phyloP scores from a whole-genome alignment of 805 yeast genomes.

The Scheffersomyces amazonensis region DNA sequence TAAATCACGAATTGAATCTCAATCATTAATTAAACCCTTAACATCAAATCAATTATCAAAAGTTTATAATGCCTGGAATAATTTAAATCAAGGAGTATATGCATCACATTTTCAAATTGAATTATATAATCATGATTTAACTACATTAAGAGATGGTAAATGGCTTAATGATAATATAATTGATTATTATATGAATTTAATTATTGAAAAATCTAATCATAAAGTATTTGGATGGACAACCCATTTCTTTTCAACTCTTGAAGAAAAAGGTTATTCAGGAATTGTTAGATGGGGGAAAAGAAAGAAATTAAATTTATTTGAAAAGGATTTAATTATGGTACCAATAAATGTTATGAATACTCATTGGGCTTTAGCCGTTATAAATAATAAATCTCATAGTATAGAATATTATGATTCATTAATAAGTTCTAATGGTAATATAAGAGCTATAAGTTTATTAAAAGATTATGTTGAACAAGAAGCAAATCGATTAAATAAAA shows the following conservation, averaged over 20 bases:
- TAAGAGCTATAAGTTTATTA: slow-evolving; percentile 42
- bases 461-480: slow-evolving; percentile 67
- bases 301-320: slow-evolving; percentile 45
- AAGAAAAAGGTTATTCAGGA: slow-evolving; percentile 66
- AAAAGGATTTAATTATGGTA: slow-evolving; percentile 64
- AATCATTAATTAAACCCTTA: slow-evolving; percentile 10
- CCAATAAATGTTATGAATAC: slow-evolving; percentile 83
- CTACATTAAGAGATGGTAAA: slow-evolving; percentile 61
- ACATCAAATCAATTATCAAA: slow-evolving; percentile 6
- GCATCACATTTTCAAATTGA: slow-evolving; percentile 43
- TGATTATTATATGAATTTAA: slow-evolving; percentile 68
- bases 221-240: slow-evolving; percentile 75
- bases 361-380: slow-evolving; percentile 90
- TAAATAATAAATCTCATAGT: slow-evolving; percentile 57
- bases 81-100: slow-evolving; percentile 5
- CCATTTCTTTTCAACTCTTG: slow-evolving; percentile 76
- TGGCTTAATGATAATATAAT: slow-evolving; percentile 94
- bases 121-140: slow-evolving; percentile 61
- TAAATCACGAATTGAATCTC: slow-evolving; percentile 10
- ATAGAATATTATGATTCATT: slow-evolving; percentile 81
- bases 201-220: slow-evolving; percentile 38
- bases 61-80: slow-evolving; percentile 11
- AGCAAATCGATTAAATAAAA: slow-evolving; percentile 46
- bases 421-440: slow-evolving; percentile 39
- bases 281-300: slow-evolving; percentile 28